Percentiles rank a stretch among this genome's conserved stretches.
Evolutionary conservation across 2,329 filamentous ascomycete genomes (phyloP).

Genomic region (Monosporascus sp.): DNA sequence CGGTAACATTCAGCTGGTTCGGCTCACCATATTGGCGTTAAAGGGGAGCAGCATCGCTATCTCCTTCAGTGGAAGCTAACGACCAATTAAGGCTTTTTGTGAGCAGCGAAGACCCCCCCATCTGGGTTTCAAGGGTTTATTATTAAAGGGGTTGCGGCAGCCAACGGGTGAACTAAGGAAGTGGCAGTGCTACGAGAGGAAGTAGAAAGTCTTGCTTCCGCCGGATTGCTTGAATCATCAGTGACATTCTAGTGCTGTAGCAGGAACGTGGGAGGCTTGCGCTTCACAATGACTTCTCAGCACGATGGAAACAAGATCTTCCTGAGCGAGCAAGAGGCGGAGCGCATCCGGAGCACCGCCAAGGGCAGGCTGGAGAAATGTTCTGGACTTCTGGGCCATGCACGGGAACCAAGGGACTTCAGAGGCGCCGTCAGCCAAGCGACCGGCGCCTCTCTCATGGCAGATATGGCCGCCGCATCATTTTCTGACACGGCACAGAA

Average conservation of each 20-base stretch:
- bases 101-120: too few species aligned
- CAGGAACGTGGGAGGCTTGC: neutral
- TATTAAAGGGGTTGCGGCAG: too few species aligned
- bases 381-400: slow-evolving; percentile 11
- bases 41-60: too few species aligned
- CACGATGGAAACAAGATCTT: slow-evolving; percentile 23
- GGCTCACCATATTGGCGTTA: too few species aligned
- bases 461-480: slow-evolving; percentile 24
- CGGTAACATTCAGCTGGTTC: too few species aligned
- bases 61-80: too few species aligned
- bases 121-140: too few species aligned
- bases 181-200: too few species aligned
- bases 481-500: slow-evolving; percentile 9
- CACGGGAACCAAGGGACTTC: slow-evolving; percentile 15
- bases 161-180: too few species aligned
- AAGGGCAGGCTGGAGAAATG: slow-evolving; percentile 18
- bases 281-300: slow-evolving; percentile 13
- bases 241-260: neutral
- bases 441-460: slow-evolving; percentile 24
- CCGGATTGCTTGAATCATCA: neutral
- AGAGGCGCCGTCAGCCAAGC: slow-evolving; percentile 19
- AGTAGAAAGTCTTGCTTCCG: too few species aligned
- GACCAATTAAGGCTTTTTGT: too few species aligned
- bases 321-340: slow-evolving; percentile 25
- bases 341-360: slow-evolving; percentile 21